A percentile compares a stretch with the other conserved stretches of the same genome.
phyloP scores from a whole-genome alignment of 2,329 filamentous ascomycete genomes.

The Macrophomina phaseolina region DNA sequence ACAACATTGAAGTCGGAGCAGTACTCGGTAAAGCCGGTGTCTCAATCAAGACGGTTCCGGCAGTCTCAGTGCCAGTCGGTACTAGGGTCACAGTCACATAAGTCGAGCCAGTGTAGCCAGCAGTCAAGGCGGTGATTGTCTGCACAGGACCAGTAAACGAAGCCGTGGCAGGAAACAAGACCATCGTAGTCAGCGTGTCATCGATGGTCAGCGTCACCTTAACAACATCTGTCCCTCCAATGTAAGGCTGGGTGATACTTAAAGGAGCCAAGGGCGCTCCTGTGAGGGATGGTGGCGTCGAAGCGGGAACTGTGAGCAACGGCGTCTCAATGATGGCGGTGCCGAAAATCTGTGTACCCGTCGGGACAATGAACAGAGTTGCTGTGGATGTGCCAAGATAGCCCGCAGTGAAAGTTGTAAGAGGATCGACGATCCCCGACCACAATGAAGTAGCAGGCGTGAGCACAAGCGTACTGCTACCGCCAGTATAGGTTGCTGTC shows the following conservation, averaged over 20 bases:
- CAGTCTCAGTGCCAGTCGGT: background rate
- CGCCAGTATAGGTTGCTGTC: no score
- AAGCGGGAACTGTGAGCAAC: no score
- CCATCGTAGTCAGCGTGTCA: conserved; percentile 18
- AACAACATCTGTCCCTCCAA: conserved; percentile 33
- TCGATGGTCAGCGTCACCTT: conserved; percentile 39
- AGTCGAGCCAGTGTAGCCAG: background rate
- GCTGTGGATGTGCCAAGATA: background rate
- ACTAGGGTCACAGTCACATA: background rate
- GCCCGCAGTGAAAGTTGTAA: background rate
- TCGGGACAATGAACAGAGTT: background rate
- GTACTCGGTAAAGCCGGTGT: background rate
- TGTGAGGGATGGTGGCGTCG: no score
- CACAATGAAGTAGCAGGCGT: background rate
- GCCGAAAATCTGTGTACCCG: background rate
- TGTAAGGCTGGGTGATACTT: no score
- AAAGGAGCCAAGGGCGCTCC: no score
- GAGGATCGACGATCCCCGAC: background rate
- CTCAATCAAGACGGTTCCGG: background rate
- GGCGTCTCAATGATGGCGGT: background rate
- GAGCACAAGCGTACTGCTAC: background rate
- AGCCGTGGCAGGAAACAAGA: background rate
- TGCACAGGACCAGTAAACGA: background rate
- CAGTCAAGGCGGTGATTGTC: background rate
- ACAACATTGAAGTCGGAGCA: no score